Conservation (phyloP, 73 alveolate species). For the Paramecium sexaurelia region DNA sequence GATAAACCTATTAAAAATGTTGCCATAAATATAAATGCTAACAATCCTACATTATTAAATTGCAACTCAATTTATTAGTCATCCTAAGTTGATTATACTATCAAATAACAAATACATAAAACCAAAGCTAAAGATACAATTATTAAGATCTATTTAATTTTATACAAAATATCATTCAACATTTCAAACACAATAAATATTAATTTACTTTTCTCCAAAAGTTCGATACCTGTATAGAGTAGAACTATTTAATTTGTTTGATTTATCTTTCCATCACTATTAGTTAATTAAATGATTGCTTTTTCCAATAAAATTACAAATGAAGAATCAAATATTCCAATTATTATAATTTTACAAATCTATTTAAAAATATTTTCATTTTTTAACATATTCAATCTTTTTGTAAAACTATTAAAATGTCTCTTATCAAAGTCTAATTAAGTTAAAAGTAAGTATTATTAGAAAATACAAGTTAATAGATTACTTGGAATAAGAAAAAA, state of each 20-base stretch:
- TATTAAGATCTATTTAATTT: not conserved
- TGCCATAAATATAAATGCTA: not conserved
- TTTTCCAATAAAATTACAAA: not conserved
- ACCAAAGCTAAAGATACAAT: not conserved
- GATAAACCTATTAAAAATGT: not conserved
- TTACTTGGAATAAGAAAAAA: conserved; percentile 31
- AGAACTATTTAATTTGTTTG: not conserved
- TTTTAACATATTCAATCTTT: not conserved
- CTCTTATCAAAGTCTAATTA: not conserved
- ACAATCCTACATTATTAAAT: not conserved
- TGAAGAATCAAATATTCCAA: not conserved
- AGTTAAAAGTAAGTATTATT: not conserved
- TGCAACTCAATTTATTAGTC: not conserved
- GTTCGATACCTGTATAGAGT: not conserved
- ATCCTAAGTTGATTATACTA: not conserved
- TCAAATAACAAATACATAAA: not conserved
- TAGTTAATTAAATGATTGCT: not conserved
- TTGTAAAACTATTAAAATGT: not conserved
- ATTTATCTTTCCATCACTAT: not conserved
- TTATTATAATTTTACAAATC: not conserved
- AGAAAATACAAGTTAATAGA: not conserved
- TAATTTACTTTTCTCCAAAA: not conserved
- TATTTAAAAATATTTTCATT: not conserved
- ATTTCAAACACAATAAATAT: not conserved
- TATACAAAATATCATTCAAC: not conserved